Base-by-base conservation (phyloP, 2,329 filamentous ascomycete species). In the Colletotrichum incanum region DNA sequence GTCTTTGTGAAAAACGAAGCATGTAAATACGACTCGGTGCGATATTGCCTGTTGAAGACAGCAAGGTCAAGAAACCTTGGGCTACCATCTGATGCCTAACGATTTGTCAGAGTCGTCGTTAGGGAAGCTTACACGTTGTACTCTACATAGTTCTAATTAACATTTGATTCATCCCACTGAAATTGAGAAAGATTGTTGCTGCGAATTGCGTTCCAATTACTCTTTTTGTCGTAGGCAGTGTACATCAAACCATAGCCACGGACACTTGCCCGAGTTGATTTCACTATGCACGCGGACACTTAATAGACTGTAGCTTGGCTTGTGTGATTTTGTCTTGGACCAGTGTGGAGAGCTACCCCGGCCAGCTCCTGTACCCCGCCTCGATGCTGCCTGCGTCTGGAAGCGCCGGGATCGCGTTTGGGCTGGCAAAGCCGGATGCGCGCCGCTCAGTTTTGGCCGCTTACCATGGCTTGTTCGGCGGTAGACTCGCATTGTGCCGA, bases 331-430 rank as follows among this genome's bases (percentile, higher is more conserved):
- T 58, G 54, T 58, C 34, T 54, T 61, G 47, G 23, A 23, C 16
- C 34, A 69, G 23, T 62, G 70, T 64, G 70, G 60, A 54, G 70
- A 72, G 59, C 69, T 64, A 69, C 31, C 59, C 65, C 65, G 49
- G 43, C 65, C 65, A 43, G 64, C 26, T 64, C 43, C 59, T 70
- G 65, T 69, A 65, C 70, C 70, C 70, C 70, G 66, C 70, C 59
- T 43, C 49, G 20, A 4, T 45, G 49, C 49, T 59, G 56, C 49
- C 49, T 59, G 56, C 49, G 55, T 28, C 55, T 71, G 14, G 49
- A 65, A 54, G 54, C 39, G 47, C n/a, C 41, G 47, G 58, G 58
- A 62, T 63, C 65, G 20, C 68, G 56, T 37, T 52, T 1, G 41
- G 56, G 23, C 63, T 41, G 47, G 52, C 54, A 55, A 31, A 31